Evolutionary conservation across 2,329 filamentous ascomycete species (phyloP), one percentile per base, ranked within the genome.

Genomic region (Coniella vitis): DNA sequence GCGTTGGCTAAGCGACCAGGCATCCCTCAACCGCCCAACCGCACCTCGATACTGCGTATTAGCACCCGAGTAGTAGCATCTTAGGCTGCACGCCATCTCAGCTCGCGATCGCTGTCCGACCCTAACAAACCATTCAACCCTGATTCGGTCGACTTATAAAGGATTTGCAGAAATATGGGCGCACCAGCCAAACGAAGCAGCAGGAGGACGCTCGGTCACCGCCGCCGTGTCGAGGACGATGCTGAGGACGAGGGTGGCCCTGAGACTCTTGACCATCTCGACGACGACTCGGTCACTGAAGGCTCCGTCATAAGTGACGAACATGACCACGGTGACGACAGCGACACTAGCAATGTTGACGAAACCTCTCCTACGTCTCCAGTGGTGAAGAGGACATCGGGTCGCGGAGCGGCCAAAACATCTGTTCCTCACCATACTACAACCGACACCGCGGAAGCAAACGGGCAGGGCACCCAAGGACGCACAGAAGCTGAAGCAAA

Each of bases 201-300:
- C 65, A 83, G 77, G 69, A 83, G 81, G 67, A 66, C 80, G 59
- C 77, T 85, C 65, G 80, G 81, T 63, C 79, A 79, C 58, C 79
- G 83, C 61, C 81, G 84, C 63, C 79, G 83, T 58, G 75, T 81
- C 56, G 81, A 83, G 65, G 83, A 87, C 60, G 83, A 87, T 63
- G 83, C 76, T 57, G 84, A 86, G 59, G 84, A 86, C 56, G 83
- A 86, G 55, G 76, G 70, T 56, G 74, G 72, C 52, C 70, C 66
- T 45, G 77, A 79, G 52, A 68, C 70, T 46, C 67, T 75, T 50
- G 80, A 83, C 42, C 63, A 57, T 29, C 50, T 78, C 35, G 80
- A 84, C 57, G 81, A 85, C 57, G 81, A 85, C 62, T 85, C 81
- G 45, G 64, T 81, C 57, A 82, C 76, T 55, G 82, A 85, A 52